Percentiles rank a stretch among this genome's conserved stretches.
Evolutionary conservation across 1,284 basidiomycete species (phyloP).

Genomic region (Ganoderma sinense): DNA sequence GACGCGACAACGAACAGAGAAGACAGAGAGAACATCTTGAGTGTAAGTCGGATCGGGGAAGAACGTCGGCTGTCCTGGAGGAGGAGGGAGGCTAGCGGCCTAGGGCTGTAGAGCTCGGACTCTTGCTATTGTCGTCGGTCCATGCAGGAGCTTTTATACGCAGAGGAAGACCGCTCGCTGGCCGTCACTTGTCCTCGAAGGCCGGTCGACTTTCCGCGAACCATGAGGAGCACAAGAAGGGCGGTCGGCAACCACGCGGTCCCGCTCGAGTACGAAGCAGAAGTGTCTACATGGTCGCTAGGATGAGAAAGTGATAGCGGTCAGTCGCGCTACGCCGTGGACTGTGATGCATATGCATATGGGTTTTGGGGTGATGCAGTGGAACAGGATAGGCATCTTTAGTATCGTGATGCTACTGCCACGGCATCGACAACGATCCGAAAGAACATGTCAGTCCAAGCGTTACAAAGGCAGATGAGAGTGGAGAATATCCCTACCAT

Average conservation of each 20-base stretch:
- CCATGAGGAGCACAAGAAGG: not conserved
- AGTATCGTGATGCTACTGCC: not conserved
- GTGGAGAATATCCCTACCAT: not conserved
- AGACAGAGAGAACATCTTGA: slow-evolving; percentile 27
- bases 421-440: not conserved
- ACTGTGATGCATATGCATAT: not conserved
- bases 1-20: slow-evolving; percentile 25
- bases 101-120: not conserved
- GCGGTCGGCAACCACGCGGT: slow-evolving; percentile 4
- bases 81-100: not conserved
- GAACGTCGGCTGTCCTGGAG: not conserved
- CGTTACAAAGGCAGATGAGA: not conserved
- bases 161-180: not conserved
- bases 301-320: not conserved
- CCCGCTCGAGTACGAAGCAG: not conserved
- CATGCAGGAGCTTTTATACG: not conserved
- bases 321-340: not conserved
- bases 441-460: not conserved
- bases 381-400: not conserved
- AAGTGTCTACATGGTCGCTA: not conserved
- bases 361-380: not conserved
- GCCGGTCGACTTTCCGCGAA: not conserved
- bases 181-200: not conserved
- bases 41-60: not conserved
- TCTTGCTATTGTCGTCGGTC: not conserved